Conservation (phyloP, 2,329 filamentous ascomycete species). For the Epichloe aotearoae region DNA sequence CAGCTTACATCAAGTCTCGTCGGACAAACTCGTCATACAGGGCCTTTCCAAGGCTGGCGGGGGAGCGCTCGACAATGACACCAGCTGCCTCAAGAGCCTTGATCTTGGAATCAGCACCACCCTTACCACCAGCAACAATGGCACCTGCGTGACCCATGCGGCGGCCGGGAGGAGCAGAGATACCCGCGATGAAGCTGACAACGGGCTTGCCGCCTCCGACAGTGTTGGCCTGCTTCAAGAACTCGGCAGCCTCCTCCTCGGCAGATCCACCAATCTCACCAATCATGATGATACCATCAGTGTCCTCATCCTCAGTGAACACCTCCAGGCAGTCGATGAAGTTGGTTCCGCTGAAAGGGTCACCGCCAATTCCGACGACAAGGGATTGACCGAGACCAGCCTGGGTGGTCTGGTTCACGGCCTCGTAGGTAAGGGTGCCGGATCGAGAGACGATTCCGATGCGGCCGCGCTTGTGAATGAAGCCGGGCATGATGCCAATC, state of each 20-base stretch:
- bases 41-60: conserved; percentile 82
- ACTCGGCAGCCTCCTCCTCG: conserved; percentile 96
- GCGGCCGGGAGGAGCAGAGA: conserved; percentile 88
- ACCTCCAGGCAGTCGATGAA: conserved; percentile 99
- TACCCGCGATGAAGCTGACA: conserved; percentile 96
- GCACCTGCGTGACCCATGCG: conserved; percentile 98
- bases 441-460: conserved; percentile 98
- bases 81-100: conserved; percentile 82
- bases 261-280: conserved; percentile 96
- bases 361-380: conserved; percentile 94
- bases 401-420: conserved; percentile 98
- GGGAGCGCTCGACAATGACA: conserved; percentile 81
- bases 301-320: conserved; percentile 91
- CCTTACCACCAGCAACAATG: conserved; percentile 95
- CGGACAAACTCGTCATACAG: conserved; percentile 93
- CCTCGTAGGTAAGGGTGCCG: conserved; percentile 97
- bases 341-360: conserved; percentile 98
- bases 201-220: conserved; percentile 79
- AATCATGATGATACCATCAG: conserved; percentile 99
- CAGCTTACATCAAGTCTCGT: conserved; percentile 73
- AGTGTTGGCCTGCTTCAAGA: conserved; percentile 84
- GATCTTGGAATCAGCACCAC: conserved; percentile 97
- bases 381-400: conserved; percentile 94
- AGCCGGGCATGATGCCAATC: conserved; percentile 98
- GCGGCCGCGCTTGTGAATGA: conserved; percentile 99